A percentile compares a stretch with the other conserved stretches of the same genome.
Conservation (phyloP, 257 asterid species). For the Rubia yunnanensis region DNA sequence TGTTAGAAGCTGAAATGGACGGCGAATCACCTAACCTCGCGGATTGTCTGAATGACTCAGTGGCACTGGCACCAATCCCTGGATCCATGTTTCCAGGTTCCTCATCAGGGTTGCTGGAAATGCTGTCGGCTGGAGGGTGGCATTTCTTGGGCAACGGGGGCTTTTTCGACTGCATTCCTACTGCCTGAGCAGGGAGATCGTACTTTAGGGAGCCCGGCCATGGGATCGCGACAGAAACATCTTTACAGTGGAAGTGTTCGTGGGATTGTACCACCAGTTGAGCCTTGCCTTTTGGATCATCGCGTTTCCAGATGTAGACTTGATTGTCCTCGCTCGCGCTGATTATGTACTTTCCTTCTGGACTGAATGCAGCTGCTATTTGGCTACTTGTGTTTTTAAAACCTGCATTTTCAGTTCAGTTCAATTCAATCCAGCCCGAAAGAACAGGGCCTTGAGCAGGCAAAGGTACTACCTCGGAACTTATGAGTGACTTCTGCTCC, state of each 20-base stretch:
- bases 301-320: conserved; percentile 72
- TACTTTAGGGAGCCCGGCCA: conserved; percentile 54
- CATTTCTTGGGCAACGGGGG: conserved; percentile 67
- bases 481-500: conserved; percentile 54
- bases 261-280: conserved; percentile 32
- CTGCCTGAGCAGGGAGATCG: conserved; percentile 44
- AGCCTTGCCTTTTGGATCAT: conserved; percentile 38
- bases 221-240: conserved; percentile 68
- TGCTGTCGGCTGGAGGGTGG: conserved; percentile 19
- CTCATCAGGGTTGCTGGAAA: conserved; percentile 33
- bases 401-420: conserved; percentile 31
- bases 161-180: conserved; percentile 62
- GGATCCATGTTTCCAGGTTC: conserved; percentile 38
- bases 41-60: conserved; percentile 38
- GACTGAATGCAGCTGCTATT: conserved; percentile 66
- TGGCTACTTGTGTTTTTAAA: conserved; percentile 79
- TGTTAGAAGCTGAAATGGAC: conserved; percentile 36
- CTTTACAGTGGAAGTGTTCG: conserved; percentile 77
- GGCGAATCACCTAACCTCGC: conserved; percentile 36
- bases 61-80: conserved; percentile 39
- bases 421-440: neutral
- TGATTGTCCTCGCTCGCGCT: conserved; percentile 89
- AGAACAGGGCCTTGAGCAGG: neutral
- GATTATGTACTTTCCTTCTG: conserved; percentile 63
- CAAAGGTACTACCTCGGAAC: conserved; percentile 47